phyloP scores from a whole-genome alignment of 495 filamentous ascomycete species.

The Cairneyella variabilis region DNA sequence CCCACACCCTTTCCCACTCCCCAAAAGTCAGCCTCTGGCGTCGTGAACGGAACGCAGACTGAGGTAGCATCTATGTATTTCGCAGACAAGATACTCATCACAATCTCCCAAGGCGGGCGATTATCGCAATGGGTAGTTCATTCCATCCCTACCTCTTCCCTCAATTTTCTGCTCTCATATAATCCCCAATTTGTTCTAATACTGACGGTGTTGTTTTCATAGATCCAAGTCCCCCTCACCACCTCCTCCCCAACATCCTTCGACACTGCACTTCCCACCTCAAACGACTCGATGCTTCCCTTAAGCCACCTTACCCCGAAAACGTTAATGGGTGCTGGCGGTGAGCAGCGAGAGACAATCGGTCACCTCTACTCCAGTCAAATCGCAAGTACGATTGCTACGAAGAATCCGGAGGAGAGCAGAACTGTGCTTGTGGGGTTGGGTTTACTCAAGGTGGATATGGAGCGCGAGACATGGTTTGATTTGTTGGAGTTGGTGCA shows the following conservation, averaged over 20 bases:
- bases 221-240: constrained; percentile 87
- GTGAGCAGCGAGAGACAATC: constrained; percentile 71
- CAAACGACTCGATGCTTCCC: constrained; percentile 62
- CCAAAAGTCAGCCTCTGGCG: constrained; percentile 61
- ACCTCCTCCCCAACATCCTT: constrained; percentile 57
- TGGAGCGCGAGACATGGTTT: constrained; percentile 71
- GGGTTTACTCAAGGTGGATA: constrained; percentile 62
- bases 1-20: constrained; percentile 61
- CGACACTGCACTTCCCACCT: constrained; percentile 48
- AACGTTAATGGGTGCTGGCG: constrained; percentile 82
- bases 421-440: constrained; percentile 78
- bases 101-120: constrained; percentile 79
- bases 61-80: constrained; percentile 69
- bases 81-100: constrained; percentile 89
- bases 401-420: constrained; percentile 69
- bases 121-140: constrained; percentile 81
- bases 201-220: constrained; percentile 4
- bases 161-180: constrained; percentile 22
- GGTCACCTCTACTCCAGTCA: constrained; percentile 87
- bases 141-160: background rate
- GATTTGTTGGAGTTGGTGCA: constrained; percentile 78
- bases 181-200: background rate
- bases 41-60: constrained; percentile 65
- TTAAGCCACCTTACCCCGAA: constrained; percentile 78
- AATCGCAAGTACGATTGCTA: constrained; percentile 73